These are phyloP conservation scores for Rhizophora apiculata DNA, from an alignment of 345 rosid species.

Conservation along the genomic window DNA sequence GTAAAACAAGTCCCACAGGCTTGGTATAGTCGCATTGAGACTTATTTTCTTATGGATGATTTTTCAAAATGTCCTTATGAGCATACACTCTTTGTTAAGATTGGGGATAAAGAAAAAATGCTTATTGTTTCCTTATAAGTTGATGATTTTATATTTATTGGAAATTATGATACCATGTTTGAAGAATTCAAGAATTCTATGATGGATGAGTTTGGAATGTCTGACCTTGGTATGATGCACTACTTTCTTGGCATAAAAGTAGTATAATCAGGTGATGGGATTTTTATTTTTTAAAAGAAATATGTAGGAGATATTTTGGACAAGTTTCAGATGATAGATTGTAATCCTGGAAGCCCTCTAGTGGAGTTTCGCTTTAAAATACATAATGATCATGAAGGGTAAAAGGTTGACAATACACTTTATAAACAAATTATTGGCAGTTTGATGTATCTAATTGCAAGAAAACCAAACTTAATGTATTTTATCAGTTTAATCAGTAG, in stretches of 20 bases:
- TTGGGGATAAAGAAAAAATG: neutral
- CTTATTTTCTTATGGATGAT: neutral
- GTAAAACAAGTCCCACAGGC: neutral
- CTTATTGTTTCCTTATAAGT: neutral
- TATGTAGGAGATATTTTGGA: neutral
- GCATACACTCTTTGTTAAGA: neutral
- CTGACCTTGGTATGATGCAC: neutral
- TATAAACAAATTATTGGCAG: neutral
- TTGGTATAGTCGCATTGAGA: neutral
- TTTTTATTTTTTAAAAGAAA: neutral
- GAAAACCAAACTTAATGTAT: neutral
- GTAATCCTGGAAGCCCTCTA: too few species aligned
- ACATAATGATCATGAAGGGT: neutral
- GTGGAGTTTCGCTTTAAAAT: neutral
- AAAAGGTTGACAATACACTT: neutral
- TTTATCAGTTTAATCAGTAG: constrained; percentile 1
- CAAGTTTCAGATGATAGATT: neutral
- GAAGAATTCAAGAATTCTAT: neutral
- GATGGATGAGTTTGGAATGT: neutral
- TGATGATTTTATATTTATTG: neutral
- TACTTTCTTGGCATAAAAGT: neutral
- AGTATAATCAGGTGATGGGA: too few species aligned
- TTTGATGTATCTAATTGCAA: neutral
- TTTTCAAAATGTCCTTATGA: neutral
- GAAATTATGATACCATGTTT: too few species aligned